Evolutionary conservation across 345 rosid species (phyloP), one percentile per base, ranked within the genome.

Genomic region (Jatropha curcas): DNA sequence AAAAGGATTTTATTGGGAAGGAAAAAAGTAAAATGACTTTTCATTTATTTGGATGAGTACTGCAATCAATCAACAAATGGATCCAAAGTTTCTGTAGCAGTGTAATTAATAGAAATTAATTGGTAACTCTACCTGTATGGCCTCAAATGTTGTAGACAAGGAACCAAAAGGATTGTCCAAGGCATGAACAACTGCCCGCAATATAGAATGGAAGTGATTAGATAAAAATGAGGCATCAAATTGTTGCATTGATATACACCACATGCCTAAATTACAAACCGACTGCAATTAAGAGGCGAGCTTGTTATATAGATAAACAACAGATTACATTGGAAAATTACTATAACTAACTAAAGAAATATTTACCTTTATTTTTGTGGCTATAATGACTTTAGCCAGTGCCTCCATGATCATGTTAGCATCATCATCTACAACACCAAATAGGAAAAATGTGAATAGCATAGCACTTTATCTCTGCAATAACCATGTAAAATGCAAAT

Each of bases 181-280:
- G 45, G 89, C 89, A 77, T 84, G 84, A 71, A 86, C 77, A 66
- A 82, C 82, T 19, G 85, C 89, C 39, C 16, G 68, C 77, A 88
- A 71, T 50, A 84, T 33, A 17, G 78, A 58, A 27, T 74, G 52
- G 30, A 86, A 87, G 74, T 75, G 77, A 62, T 64, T 65, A 74
- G 71, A 72, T 22, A 85, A 46, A 61, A 77, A 25, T 13, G 72
- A 56, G 1, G 67, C 81, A 58, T 82, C 52, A 22, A 88, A 77
- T 76, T 85, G 85, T 84, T 88, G 89, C 71, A 86, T 84, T 10
- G 92, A 82, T 76, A 82, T 74, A 67, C 89, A 88, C 90, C 93
- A 86, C 46, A 81, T 72, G 1, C 90, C 87, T 52, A 85, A 70
- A 71, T 85, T 85, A 71, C 90, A 86, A 37, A 85, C 74, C 1